Evolutionary conservation across 2,329 filamentous ascomycete species (phyloP).

Genomic region (Fusarium illudens): DNA sequence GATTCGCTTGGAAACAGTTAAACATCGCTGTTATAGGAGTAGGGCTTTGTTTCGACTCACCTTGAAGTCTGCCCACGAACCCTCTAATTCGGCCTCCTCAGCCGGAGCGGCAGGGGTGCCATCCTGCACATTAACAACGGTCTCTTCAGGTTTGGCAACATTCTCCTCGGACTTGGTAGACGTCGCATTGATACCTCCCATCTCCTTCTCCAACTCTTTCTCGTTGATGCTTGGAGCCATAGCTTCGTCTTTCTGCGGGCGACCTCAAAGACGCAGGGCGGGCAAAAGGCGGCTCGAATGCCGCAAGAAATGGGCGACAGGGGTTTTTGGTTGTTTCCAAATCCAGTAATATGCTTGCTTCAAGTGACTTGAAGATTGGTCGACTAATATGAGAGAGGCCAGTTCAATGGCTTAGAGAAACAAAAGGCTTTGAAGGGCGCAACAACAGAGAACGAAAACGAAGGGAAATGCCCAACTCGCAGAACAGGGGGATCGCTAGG

Average conservation of each 20-base stretch:
- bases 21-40: neutral
- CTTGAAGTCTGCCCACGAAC: slow-evolving; percentile 37
- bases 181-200: neutral
- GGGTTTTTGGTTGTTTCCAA: neutral
- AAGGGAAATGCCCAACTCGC: slow-evolving; percentile 3
- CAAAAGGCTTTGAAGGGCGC: neutral
- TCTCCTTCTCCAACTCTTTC: slow-evolving; percentile 31
- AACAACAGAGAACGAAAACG: neutral
- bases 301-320: neutral
- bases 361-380: neutral
- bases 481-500: slow-evolving; percentile 2
- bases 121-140: slow-evolving; percentile 5
- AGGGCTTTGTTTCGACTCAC: neutral
- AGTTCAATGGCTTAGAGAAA: slow-evolving; percentile 11
- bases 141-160: slow-evolving; percentile 8
- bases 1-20: slow-evolving; percentile 43
- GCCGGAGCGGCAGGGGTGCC: neutral
- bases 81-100: slow-evolving; percentile 27
- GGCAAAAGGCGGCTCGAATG: neutral
- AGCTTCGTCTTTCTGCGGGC: neutral
- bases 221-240: slow-evolving; percentile 26
- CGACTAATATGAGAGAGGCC: neutral
- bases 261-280: neutral
- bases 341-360: slow-evolving; percentile 1
- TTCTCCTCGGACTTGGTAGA: slow-evolving; percentile 5